Evolutionary conservation across 176 grass and related monocot genomes (phyloP), one percentile per base, ranked within the genome.

Genomic region (Dendrocalamus sinicus): DNA sequence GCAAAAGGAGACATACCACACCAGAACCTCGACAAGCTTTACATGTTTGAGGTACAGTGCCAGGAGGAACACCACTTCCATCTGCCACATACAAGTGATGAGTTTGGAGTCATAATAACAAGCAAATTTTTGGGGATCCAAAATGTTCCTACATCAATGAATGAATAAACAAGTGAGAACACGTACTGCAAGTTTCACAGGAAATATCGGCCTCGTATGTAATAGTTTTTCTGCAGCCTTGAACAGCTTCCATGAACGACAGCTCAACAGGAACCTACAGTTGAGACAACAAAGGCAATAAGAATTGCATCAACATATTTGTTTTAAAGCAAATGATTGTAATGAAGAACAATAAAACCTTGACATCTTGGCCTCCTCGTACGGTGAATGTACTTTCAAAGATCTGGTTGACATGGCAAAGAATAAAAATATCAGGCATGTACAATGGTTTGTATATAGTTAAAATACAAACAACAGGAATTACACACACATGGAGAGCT

Each of bases 191-290:
- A 91, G 91, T 78, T 89, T 87, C 91, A 81, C 96, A 98, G 35
- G 84, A 76, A 74, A 93, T 78, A 84, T 90, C 88, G 55, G 91
- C 88, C 80, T 95, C 91, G 22, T 95, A 98, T 71, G 83, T 89
- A 81, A 98, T 81, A 19, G 81, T 92, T 87, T 98, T 98, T 26
- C 91, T 92, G 87, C 96, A 98, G 55, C 96, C 96, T 91, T 95
- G 91, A 26, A 98, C 90, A 81, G 96, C 93, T 94, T 98, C 96
- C 91, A 95, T 98, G 75, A 98, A 98, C 81, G 91, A 95, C 57
- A 98, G 39, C 84, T 98, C 93, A 60, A 95, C 81, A 89, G 93
- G 84, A 92, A 92, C 81, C 96, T 98, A 85, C 35, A 89, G 60
- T 66, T 70, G 48, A 51, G 22, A 82, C 13, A 30, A 76, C 12